A percentile compares a stretch with the other conserved stretches of the same genome.
These are phyloP conservation scores for Penicillium atrosanguineum DNA, from an alignment of 495 filamentous ascomycete genomes.

Conservation along the genomic window DNA sequence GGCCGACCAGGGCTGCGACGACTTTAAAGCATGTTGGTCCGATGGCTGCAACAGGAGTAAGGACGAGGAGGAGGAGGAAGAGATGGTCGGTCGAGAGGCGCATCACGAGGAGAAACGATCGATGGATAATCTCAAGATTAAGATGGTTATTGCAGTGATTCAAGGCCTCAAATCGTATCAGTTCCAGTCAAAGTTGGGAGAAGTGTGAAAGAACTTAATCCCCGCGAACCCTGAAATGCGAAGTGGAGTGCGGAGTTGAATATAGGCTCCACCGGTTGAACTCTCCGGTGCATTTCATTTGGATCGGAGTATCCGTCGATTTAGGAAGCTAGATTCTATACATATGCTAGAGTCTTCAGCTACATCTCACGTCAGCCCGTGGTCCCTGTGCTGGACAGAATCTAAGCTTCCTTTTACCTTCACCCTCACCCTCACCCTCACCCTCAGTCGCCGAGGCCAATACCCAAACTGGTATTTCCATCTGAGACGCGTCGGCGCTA, in stretches of 20 bases:
- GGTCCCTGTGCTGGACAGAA: too few species aligned
- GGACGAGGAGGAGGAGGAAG: conserved; percentile 22
- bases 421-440: too few species aligned
- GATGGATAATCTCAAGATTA: neutral
- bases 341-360: too few species aligned
- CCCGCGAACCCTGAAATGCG: too few species aligned
- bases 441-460: too few species aligned
- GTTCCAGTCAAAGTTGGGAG: neutral
- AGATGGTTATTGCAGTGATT: neutral
- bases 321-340: too few species aligned
- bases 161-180: neutral
- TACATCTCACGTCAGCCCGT: too few species aligned
- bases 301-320: too few species aligned
- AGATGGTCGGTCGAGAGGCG: conserved; percentile 15
- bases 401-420: too few species aligned
- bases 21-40: conserved; percentile 40
- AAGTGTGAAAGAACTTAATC: neutral
- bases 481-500: too few species aligned
- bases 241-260: conserved; percentile 9
- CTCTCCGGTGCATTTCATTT: neutral
- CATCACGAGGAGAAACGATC: conserved; percentile 11
- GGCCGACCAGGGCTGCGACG: conserved; percentile 35
- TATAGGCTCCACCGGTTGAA: neutral
- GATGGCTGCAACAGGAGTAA: conserved; percentile 26
- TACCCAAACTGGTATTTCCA: too few species aligned